phyloP scores from a whole-genome alignment of 306 rosid species.

The Citrullus mucosospermus region DNA sequence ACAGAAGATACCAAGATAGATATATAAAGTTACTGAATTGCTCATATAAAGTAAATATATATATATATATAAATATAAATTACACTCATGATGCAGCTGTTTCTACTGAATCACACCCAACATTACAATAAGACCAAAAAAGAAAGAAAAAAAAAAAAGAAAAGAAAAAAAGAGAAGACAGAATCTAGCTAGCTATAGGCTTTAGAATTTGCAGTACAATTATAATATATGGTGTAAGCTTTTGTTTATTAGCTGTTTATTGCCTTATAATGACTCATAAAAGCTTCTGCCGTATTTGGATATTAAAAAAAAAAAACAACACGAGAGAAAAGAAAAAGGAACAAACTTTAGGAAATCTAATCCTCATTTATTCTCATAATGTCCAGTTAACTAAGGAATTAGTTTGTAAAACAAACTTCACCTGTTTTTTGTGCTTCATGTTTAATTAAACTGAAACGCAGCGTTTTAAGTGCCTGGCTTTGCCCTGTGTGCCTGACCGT shows the following conservation, averaged over 20 bases:
- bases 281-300: neutral
- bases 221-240: neutral
- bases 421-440: neutral
- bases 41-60: neutral
- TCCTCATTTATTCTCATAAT: neutral
- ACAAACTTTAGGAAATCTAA: neutral
- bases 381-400: neutral
- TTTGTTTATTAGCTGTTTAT: constrained; percentile 1
- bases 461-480: constrained; percentile 26
- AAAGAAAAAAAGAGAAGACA: neutral
- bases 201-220: neutral
- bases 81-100: neutral
- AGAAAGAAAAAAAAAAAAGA: neutral
- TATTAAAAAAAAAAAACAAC: neutral
- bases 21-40: neutral
- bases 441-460: neutral
- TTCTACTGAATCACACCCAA: neutral
- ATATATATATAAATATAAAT: too few species aligned
- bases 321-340: neutral
- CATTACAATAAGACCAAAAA: neutral
- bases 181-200: neutral
- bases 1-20: neutral
- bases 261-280: neutral
- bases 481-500: constrained; percentile 25
- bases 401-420: neutral